Conservation (phyloP, 1,139 yeast species). For the Meyerozyma athensensis region DNA sequence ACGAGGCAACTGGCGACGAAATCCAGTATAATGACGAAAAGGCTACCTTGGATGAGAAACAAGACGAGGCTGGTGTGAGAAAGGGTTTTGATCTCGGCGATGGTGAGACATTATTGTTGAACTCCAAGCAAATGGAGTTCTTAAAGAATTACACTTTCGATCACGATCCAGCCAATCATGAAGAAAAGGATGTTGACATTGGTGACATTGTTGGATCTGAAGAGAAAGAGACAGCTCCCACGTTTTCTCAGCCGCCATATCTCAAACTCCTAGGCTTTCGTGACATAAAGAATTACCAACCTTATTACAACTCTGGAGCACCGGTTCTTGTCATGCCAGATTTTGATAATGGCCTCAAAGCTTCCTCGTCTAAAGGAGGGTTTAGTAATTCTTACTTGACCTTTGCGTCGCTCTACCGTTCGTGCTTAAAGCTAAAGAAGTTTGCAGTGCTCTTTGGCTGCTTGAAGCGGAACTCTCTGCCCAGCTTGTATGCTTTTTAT, state of each 20-base stretch:
- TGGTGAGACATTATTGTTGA: slow-evolving; percentile 24
- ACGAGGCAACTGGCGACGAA: slow-evolving; percentile 17
- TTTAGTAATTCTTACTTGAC: slow-evolving; percentile 63
- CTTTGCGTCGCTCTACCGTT: slow-evolving; percentile 62
- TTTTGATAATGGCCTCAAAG: slow-evolving; percentile 25
- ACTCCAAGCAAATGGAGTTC: slow-evolving; percentile 24
- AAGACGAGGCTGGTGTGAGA: slow-evolving; percentile 31
- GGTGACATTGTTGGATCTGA: slow-evolving; percentile 12
- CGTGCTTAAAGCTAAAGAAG: slow-evolving; percentile 47
- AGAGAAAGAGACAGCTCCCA: slow-evolving; percentile 9
- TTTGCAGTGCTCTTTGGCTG: slow-evolving; percentile 76
- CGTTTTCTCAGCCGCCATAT: slow-evolving; percentile 31
- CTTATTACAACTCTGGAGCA: slow-evolving; percentile 49
- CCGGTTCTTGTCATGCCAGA: slow-evolving; percentile 57
- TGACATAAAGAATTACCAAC: slow-evolving; percentile 35
- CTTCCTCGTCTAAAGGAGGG: slow-evolving; percentile 24
- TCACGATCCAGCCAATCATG: slow-evolving; percentile 18
- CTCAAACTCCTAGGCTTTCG: slow-evolving; percentile 66
- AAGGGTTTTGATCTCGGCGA: slow-evolving; percentile 27
- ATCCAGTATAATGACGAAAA: slow-evolving; percentile 14
- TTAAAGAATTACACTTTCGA: slow-evolving; percentile 35
- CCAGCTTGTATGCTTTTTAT: slow-evolving; percentile 55
- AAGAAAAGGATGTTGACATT: slow-evolving; percentile 18
- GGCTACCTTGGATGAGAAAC: slow-evolving; percentile 23
- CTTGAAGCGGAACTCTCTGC: slow-evolving; percentile 48